Base-by-base conservation (phyloP, 1,139 yeast species). In the Nakaseomyces sp. region DNA sequence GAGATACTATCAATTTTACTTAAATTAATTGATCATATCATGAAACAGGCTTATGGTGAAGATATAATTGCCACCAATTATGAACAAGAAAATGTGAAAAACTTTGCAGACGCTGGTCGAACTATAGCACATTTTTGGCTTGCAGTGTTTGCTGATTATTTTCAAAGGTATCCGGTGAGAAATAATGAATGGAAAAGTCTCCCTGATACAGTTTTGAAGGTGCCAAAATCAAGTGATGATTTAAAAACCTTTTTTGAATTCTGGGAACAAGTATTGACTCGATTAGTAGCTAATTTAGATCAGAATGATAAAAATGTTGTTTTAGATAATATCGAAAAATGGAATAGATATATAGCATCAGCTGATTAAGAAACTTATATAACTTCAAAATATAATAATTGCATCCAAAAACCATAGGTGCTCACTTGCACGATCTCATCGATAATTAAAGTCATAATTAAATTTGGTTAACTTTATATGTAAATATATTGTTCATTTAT, bases 1-100 rank as follows among this genome's bases (percentile, higher is more conserved):
- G 83, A 81, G 53, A 64, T 77, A 0, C 69, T 67, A 43, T 56
- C 57, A 3, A 47, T 77, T 1, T 64, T 71, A 0, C 52, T 68
- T 10, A 72, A 75, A 2, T 74, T 77, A 1, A 65, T 80, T 1
- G 78, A 76, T 46, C 64, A 63, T 44, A 73, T 76, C 26, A 72
- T 84, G 76, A 61, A 55, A n/a, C 57, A 65, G 3, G 77, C 69
- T 30, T 84, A 74, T 54, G 87, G 76, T 0, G 81, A 76, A 1
- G 84, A 78, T 40, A 49, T 77, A 20, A 74, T 69, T 4, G 57
- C 79, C 22, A 58, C 73, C 24, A 77, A 70, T 1, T 81, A 78
- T 54, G 63, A 71, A 20, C 63, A 65, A 15, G 51, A 63, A 3
- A 29, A 55, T 0, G 55, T 77, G 1, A 42, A 40, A 0, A 60